Conservation (phyloP, 768 basidiomycete genomes). For the Cyathus striatus region DNA sequence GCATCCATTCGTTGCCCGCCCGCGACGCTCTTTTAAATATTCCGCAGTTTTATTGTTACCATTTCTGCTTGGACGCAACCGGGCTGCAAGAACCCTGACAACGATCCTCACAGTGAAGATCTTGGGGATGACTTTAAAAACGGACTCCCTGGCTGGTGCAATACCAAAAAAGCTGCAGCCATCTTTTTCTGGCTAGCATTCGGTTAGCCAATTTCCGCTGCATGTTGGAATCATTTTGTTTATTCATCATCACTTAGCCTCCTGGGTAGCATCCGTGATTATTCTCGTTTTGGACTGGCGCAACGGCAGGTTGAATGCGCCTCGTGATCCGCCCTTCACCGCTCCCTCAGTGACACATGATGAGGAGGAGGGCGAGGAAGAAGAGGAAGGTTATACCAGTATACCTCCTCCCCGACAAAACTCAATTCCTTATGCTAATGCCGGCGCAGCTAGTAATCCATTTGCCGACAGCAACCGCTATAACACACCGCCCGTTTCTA, state of each 20-base stretch:
- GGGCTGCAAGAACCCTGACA: slow-evolving; percentile 80
- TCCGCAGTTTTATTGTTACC: slow-evolving; percentile 60
- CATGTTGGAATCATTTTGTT: not conserved
- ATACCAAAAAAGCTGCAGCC: slow-evolving; percentile 85
- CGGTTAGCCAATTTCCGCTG: slow-evolving; percentile 56
- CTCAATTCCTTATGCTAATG: slow-evolving; percentile 21
- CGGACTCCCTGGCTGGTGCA: slow-evolving; percentile 79
- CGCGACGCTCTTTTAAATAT: slow-evolving; percentile 2
- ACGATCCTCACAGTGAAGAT: slow-evolving; percentile 71
- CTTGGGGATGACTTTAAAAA: slow-evolving; percentile 62
- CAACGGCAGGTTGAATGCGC: slow-evolving; percentile 52
- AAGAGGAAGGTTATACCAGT: slow-evolving; percentile 52
- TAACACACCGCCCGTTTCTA: slow-evolving; percentile 22
- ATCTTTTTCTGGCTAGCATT: slow-evolving; percentile 89
- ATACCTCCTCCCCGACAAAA: slow-evolving; percentile 33
- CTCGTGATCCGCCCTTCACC: slow-evolving; percentile 74
- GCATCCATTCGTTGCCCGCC: slow-evolving; percentile 17
- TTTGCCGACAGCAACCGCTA: slow-evolving; percentile 55
- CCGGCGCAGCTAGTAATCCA: slow-evolving; percentile 29
- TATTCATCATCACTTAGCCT: slow-evolving; percentile 35
- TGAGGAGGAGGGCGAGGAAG: slow-evolving; percentile 45
- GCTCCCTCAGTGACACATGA: slow-evolving; percentile 46
- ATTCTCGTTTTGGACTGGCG: slow-evolving; percentile 77
- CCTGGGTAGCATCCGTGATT: slow-evolving; percentile 68
- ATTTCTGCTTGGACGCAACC: slow-evolving; percentile 85